phyloP scores from a whole-genome alignment of 2,329 filamentous ascomycete species.

The Plenodomus tracheiphilus region DNA sequence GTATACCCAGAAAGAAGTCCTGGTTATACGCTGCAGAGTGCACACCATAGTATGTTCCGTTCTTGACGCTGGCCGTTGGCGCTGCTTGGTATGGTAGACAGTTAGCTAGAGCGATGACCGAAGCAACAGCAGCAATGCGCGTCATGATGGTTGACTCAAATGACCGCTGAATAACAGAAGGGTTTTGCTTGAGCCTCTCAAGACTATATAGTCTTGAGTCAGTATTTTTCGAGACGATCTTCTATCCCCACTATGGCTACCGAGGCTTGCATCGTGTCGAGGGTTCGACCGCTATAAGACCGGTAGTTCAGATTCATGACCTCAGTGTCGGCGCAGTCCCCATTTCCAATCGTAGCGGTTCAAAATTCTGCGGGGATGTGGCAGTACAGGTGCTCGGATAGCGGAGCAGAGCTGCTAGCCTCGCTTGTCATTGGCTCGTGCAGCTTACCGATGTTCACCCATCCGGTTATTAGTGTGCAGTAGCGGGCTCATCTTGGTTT shows the following conservation, averaged over 20 bases:
- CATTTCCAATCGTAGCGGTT: background rate
- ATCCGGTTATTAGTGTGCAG: background rate
- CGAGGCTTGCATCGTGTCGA: background rate
- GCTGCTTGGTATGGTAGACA: constrained; percentile 9
- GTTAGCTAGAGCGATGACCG: constrained; percentile 14
- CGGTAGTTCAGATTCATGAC: background rate
- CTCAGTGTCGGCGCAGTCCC: background rate
- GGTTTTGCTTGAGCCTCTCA: background rate
- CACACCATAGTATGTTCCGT: constrained; percentile 48
- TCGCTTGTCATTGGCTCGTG: background rate
- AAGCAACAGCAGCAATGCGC: constrained; percentile 12
- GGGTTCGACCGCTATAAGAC: background rate
- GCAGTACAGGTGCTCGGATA: background rate
- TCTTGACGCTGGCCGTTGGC: constrained; percentile 46
- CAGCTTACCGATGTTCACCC: background rate
- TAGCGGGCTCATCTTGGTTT: background rate
- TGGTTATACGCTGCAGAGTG: constrained; percentile 48
- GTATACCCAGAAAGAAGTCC: constrained; percentile 54
- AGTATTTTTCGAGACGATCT: background rate
- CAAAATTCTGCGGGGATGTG: background rate
- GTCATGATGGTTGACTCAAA: constrained; percentile 14
- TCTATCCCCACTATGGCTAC: background rate
- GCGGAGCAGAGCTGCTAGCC: background rate
- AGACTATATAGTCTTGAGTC: background rate
- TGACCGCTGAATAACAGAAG: background rate